Percentiles rank a stretch among this genome's conserved stretches.
phyloP scores from a whole-genome alignment of 805 yeast species.

The Kodamaea nitidulidarum region DNA sequence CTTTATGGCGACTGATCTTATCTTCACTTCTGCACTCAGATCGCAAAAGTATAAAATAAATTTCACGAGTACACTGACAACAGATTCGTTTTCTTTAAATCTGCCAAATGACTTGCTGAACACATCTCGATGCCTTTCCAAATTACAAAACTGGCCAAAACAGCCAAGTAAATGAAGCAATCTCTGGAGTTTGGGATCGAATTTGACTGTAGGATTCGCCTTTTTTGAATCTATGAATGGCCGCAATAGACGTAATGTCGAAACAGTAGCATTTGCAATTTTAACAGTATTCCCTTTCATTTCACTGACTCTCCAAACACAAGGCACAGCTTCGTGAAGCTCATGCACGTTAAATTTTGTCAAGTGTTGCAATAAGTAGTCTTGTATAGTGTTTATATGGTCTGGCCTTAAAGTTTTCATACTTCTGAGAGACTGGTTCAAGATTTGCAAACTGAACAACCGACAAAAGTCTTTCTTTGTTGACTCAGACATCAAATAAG shows the following conservation, averaged over 20 bases:
- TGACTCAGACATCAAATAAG: conserved; percentile 52
- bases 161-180: conserved; percentile 62
- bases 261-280: conserved; percentile 58
- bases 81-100: conserved; percentile 48
- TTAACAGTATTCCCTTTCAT: conserved; percentile 44
- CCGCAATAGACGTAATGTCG: conserved; percentile 50
- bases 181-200: conserved; percentile 37
- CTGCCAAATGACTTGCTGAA: conserved; percentile 40
- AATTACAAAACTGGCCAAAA: conserved; percentile 66
- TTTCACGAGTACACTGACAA: conserved; percentile 55
- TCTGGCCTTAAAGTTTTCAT: conserved; percentile 44
- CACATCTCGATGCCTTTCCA: conserved; percentile 42
- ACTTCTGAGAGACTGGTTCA: conserved; percentile 46
- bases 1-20: conserved; percentile 51
- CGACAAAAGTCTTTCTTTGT: conserved; percentile 39
- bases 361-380: conserved; percentile 48
- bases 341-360: conserved; percentile 60
- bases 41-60: conserved; percentile 54
- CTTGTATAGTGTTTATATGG: conserved; percentile 48
- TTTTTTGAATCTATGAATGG: conserved; percentile 38
- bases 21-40: conserved; percentile 20
- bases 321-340: conserved; percentile 69
- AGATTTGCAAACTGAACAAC: conserved; percentile 50
- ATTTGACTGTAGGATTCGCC: conserved; percentile 10
- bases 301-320: conserved; percentile 54